Base-by-base conservation (phyloP, 768 basidiomycete genomes). In the Basidioascus undulatus region DNA sequence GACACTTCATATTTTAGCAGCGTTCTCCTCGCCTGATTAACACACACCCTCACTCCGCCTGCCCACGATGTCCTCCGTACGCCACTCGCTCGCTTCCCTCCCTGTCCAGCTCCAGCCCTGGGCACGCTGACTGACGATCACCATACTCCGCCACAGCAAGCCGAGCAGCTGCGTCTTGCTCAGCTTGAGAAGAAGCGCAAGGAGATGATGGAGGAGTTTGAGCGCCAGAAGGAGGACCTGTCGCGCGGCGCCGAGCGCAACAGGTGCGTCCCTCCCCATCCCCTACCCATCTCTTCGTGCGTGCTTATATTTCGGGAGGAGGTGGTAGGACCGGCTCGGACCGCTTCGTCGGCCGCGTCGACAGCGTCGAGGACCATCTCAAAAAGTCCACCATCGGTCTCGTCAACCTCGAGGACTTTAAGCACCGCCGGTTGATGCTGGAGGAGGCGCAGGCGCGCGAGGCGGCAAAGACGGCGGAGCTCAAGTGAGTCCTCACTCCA, bases 281-380 rank as follows among this genome's bases (percentile, higher is more conserved):
- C n/a, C n/a, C n/a, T n/a, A n/a, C n/a, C n/a, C n/a, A n/a, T n/a
- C n/a, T n/a, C n/a, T n/a, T n/a, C n/a, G n/a, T n/a, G 21, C 26
- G 25, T 24, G 34, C 8, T 9, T 20, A 32, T 10, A 20, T 30
- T 12, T 25, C 28, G n/a, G 18, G 9, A 5, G 6, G 18, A 24
- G 7, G 38, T n/a, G 21, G 34, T 36, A 21, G 34, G 4, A 45
- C 84, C 4, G 79, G 81, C 0, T 61, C 71, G 3, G 74, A 76
- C 54, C 77, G 86, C 45, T 96, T 96, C 58, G 79, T 89, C 28
- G 82, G 83, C 1, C 81, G 87, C 57, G 72, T 81, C 59, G 87
- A 94, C 55, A 82, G 80, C 5, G 73, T 92, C 67, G 89, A 94
- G 57, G 89, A 94, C 44, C 68, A 72, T 6, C 67, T 96, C 38